These are phyloP conservation scores for Globisporangium rhizosaccharum DNA, from an alignment of 352 stramenopile genomes.

Conservation along the genomic window DNA sequence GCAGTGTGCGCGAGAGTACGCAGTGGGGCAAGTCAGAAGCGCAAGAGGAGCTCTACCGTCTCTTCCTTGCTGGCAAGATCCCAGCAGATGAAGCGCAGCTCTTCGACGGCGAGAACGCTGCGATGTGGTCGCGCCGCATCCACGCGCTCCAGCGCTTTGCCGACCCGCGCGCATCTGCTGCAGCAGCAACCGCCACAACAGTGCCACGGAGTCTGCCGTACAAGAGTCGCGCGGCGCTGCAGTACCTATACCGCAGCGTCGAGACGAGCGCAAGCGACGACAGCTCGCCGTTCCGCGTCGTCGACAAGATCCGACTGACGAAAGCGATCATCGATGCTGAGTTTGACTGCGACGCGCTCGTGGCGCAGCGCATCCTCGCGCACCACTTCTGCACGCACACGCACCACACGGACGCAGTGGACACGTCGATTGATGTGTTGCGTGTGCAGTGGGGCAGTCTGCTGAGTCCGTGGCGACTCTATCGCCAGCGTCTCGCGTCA, in stretches of 20 bases:
- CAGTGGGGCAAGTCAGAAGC: slow-evolving; percentile 34
- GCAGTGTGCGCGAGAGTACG: slow-evolving; percentile 19
- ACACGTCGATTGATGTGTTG: slow-evolving; percentile 63
- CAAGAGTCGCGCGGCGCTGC: slow-evolving; percentile 37
- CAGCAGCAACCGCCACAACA: slow-evolving; percentile 1
- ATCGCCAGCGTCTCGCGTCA: slow-evolving; percentile 9
- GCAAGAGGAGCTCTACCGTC: slow-evolving; percentile 61
- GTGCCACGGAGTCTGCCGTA: slow-evolving; percentile 38
- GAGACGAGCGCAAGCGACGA: slow-evolving; percentile 25
- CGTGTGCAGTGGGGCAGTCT: slow-evolving; percentile 44
- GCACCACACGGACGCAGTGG: slow-evolving; percentile 47
- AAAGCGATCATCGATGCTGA: slow-evolving; percentile 64
- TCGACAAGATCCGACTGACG: slow-evolving; percentile 74
- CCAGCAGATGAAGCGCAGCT: slow-evolving; percentile 52
- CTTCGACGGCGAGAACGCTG: slow-evolving; percentile 29
- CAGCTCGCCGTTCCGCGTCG: slow-evolving; percentile 55
- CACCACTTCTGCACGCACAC: slow-evolving; percentile 62
- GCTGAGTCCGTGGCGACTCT: slow-evolving; percentile 21
- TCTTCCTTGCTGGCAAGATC: slow-evolving; percentile 67
- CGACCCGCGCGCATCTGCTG: slow-evolving; percentile 20
- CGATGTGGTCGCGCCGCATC: slow-evolving; percentile 67
- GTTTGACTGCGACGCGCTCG: slow-evolving; percentile 67
- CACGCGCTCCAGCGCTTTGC: slow-evolving; percentile 39
- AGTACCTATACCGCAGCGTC: slow-evolving; percentile 69
- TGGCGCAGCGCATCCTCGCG: slow-evolving; percentile 35